Conservation (phyloP, 805 yeast species). For the Metschnikowia lunata region DNA sequence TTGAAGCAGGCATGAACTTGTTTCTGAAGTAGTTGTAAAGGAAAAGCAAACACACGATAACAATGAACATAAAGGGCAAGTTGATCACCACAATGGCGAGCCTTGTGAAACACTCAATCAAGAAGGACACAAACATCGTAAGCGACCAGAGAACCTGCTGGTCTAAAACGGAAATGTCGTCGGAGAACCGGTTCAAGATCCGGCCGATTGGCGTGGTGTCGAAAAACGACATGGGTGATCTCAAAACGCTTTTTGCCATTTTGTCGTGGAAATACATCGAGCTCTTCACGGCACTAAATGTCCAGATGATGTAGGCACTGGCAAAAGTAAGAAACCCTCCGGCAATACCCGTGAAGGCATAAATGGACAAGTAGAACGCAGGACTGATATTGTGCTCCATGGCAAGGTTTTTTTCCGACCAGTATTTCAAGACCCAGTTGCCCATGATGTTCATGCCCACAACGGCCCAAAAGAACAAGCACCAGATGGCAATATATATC, state of each 20-base stretch:
- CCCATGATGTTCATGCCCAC: conserved; percentile 22
- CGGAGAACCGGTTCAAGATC: conserved; percentile 37
- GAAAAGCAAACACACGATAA: conserved; percentile 22
- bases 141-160: conserved; percentile 31
- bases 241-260: conserved; percentile 31
- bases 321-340: conserved; percentile 25
- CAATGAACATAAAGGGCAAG: conserved; percentile 31
- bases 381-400: conserved; percentile 25
- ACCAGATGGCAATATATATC: conserved; percentile 19
- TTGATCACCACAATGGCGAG: conserved; percentile 29
- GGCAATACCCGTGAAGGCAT: conserved; percentile 26
- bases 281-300: conserved; percentile 28
- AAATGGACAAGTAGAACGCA: conserved; percentile 22
- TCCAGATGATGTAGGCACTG: conserved; percentile 29
- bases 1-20: conserved; percentile 31
- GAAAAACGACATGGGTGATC: conserved; percentile 40
- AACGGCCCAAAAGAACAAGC: conserved; percentile 20
- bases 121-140: conserved; percentile 20
- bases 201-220: conserved; percentile 41
- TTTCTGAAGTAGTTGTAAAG: conserved; percentile 30
- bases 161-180: conserved; percentile 33
- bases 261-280: conserved; percentile 33
- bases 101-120: conserved; percentile 24
- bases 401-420: conserved; percentile 32
- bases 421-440: conserved; percentile 28